These are phyloP conservation scores for Xylariaceae sp. DNA, from an alignment of 2,329 filamentous ascomycete genomes.

Conservation along the genomic window DNA sequence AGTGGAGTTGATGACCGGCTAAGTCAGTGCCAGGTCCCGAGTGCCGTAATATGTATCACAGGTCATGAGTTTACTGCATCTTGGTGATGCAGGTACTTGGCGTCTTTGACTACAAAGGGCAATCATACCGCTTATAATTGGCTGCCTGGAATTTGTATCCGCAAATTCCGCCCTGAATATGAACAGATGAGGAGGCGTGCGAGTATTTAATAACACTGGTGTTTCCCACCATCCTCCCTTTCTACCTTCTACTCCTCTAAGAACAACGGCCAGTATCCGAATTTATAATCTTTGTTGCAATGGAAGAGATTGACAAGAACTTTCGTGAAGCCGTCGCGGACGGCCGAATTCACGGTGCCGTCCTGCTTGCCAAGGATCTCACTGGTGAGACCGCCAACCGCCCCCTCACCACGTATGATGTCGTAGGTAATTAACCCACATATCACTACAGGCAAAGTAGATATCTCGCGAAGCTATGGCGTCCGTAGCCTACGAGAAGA, in stretches of 20 bases:
- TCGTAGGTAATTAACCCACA: neutral
- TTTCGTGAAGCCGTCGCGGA: constrained; percentile 26
- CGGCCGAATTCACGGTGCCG: constrained; percentile 28
- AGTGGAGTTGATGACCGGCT: too few relatives aligned
- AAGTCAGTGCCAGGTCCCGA: too few relatives aligned
- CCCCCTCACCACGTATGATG: neutral
- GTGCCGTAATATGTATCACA: too few relatives aligned
- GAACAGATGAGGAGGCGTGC: too few relatives aligned
- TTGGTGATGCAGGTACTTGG: neutral
- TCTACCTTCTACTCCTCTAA: neutral
- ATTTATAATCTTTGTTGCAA: neutral
- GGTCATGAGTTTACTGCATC: neutral
- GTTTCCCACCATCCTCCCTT: neutral
- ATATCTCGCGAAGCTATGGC: constrained; percentile 29
- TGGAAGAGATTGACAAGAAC: constrained; percentile 25
- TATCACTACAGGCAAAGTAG: constrained; percentile 19
- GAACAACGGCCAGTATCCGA: neutral
- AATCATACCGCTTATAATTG: neutral
- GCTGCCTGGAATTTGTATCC: neutral
- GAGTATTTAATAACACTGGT: neutral
- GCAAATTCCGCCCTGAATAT: neutral
- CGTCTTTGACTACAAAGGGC: neutral
- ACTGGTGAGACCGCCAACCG: constrained; percentile 12
- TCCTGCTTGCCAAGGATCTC: constrained; percentile 27
- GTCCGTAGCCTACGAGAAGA: constrained; percentile 25